Evolutionary conservation across 768 basidiomycete genomes (phyloP).

Genomic region (Auriscalpium vulgare): DNA sequence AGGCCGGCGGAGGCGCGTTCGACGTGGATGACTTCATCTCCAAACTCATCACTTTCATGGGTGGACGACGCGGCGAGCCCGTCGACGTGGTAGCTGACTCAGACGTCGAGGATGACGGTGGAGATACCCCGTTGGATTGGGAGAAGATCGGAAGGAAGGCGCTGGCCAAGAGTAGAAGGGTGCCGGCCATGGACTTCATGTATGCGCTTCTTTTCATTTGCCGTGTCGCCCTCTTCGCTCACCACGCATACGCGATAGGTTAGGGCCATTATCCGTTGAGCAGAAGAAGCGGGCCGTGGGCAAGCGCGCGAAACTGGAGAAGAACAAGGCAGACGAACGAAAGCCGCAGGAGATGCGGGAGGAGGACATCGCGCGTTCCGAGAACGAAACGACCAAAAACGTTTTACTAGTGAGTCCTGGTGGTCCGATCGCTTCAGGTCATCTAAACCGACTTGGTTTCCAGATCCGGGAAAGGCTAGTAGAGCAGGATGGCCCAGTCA

Average conservation of each 20-base stretch:
- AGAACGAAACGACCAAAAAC: slow-evolving; percentile 87
- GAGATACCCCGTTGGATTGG: slow-evolving; percentile 61
- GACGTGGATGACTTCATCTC: slow-evolving; percentile 88
- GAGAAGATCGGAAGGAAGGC: slow-evolving; percentile 79
- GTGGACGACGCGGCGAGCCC: slow-evolving; percentile 48
- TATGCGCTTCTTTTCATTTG: slow-evolving; percentile 28
- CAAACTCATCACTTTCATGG: slow-evolving; percentile 69
- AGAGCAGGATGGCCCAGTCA: slow-evolving; percentile 42
- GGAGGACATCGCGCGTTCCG: slow-evolving; percentile 73
- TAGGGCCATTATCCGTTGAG: slow-evolving; percentile 84
- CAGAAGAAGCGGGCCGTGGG: slow-evolving; percentile 61
- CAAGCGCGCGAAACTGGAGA: slow-evolving; percentile 64
- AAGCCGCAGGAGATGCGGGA: slow-evolving; percentile 77
- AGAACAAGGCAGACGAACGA: slow-evolving; percentile 57
- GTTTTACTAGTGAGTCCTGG: slow-evolving; percentile 52
- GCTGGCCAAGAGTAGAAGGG: slow-evolving; percentile 69
- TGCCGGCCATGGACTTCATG: slow-evolving; percentile 86
- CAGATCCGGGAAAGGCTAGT: slow-evolving; percentile 59
- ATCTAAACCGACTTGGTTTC: not conserved
- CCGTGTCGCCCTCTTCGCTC: slow-evolving; percentile 3
- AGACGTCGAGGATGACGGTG: slow-evolving; percentile 46
- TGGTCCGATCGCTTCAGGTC: not conserved
- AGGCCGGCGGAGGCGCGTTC: slow-evolving; percentile 80
- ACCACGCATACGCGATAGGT: slow-evolving; percentile 40
- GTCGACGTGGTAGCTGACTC: slow-evolving; percentile 31